Base-by-base conservation (phyloP, 352 stramenopile species). In the Pythium oligandrum region DNA sequence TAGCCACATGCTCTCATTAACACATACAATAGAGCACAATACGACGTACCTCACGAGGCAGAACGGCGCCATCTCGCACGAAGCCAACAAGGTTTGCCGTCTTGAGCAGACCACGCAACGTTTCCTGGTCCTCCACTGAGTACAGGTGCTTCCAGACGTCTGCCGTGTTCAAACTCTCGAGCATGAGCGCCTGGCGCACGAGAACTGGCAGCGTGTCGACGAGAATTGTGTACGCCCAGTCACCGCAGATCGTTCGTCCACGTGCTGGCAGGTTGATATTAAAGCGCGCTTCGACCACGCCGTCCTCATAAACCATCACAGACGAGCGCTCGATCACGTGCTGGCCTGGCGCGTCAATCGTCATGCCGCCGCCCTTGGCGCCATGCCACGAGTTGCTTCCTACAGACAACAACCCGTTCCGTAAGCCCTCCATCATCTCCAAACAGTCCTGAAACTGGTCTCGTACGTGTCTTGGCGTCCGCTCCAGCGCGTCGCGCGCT, bases 221-320 rank as follows among this genome's bases (percentile, higher is more conserved):
- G 34, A 99, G 82, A 55, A 98, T 97, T 31, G 94, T 82, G 56
- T 86, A 78, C 31, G 93, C 95, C 70, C 86, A 97, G 32, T 95
- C 72, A 39, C 96, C 96, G 40, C 94, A 94, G 62, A 99, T 98
- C 45, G 75, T 94, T 44, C 96, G 81, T 2, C 96, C 95, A 31
- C 88, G 75, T 11, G 96, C 96, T 4, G 95, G 96, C 36, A 99
- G 80, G 50, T 96, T 98, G 55, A 98, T 90, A 33, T 93, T 98
- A 64, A 99, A 97, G 47, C 97, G 84, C 11, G 81, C 90, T 58
- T 97, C 85, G 4, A 99, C 66, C 43, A 83, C 74, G 37, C 94
- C 95, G 44, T 73, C 73, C 7, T 77, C 63, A 26, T 76, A 54
- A 30, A 98, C 70, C 44, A 83, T 79, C 17, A 98, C 75, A 30